Evolutionary conservation across 1,139 yeast species (phyloP).

Genomic region (Debaryomycetaceae sp.): DNA sequence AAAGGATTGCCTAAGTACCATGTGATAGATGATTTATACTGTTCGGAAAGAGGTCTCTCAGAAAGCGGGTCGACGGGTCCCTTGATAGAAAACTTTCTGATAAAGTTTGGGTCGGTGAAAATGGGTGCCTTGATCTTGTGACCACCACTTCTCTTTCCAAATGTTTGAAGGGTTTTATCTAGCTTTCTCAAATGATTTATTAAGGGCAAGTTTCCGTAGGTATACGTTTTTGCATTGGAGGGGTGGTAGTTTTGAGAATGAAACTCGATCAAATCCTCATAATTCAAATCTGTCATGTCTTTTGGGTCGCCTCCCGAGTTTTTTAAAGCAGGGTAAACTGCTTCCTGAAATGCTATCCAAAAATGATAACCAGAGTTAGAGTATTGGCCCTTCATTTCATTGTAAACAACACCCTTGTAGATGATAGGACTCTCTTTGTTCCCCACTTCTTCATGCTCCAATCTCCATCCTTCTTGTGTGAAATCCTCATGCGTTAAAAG

Average conservation of each 20-base stretch:
- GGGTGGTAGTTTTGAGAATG: conserved; percentile 82
- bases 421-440: conserved; percentile 59
- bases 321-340: conserved; percentile 79
- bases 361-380: conserved; percentile 83
- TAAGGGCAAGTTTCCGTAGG: conserved; percentile 79
- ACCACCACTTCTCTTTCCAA: conserved; percentile 46
- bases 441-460: conserved; percentile 64
- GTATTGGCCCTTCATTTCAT: conserved; percentile 98
- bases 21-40: conserved; percentile 76
- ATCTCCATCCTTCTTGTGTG: conserved; percentile 96
- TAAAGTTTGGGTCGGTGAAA: conserved; percentile 12
- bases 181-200: conserved; percentile 59
- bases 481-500: conserved; percentile 76
- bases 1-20: conserved; percentile 82
- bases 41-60: conserved; percentile 59
- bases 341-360: conserved; percentile 79
- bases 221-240: conserved; percentile 79
- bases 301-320: conserved; percentile 96
- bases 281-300: conserved; percentile 66
- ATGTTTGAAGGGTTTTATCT: conserved; percentile 46
- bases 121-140: conserved; percentile 25
- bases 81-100: conserved; percentile 31
- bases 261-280: conserved; percentile 73
- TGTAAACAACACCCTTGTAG: conserved; percentile 94
- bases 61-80: conserved; percentile 86